Base-by-base conservation (phyloP, 768 basidiomycete genomes). In the Leccinum variicolor region DNA sequence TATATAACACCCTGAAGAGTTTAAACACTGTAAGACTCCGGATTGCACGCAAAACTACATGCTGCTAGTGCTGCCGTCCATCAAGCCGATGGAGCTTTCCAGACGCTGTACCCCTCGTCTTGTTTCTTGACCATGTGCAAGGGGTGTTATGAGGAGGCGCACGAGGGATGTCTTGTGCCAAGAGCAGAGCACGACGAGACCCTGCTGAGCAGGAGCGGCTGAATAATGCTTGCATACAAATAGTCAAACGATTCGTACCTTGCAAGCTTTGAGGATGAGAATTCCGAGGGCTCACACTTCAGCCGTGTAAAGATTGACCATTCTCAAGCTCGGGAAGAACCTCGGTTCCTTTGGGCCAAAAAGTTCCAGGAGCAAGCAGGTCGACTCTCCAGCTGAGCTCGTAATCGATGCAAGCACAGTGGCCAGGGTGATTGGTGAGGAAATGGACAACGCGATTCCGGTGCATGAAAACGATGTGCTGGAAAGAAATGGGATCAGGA, bases 381-480 rank as follows among this genome's bases (percentile, higher is more conserved):
- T 69, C 71, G 49, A 84, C 84, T 47, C 77, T 77, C 19, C 79
- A 81, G 65, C 86, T 87, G 15, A 81, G 67, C 68, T 90, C 87
- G 61, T 82, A 90, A 68, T 91, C 89, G 58, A 90, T 90, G 64
- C 80, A 89, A 0, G 86, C 86, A 68, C 84, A 90, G 51, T 75
- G 80, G 11, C 85, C 84, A 41, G 77, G 67, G 64, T 81, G 82
- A 69, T 90, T 81, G 17, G 87, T 85, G 53, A 91, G 72, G 52
- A 90, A 73, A 65, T 91, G 89, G 6, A 83, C 85, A 51, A 89
- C 79, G 54, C 69, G 74, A 66, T 85, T 79, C 49, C 74, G 74
- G 66, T 91, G 89, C 84, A 90, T 83, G 72, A 90, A 90, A 3
- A 73, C 77, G 28, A 80, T 72, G 63, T 90, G 89, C 89, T 91